phyloP scores from a whole-genome alignment of 2,329 filamentous ascomycete genomes.

The Colletotrichum caudatum region DNA sequence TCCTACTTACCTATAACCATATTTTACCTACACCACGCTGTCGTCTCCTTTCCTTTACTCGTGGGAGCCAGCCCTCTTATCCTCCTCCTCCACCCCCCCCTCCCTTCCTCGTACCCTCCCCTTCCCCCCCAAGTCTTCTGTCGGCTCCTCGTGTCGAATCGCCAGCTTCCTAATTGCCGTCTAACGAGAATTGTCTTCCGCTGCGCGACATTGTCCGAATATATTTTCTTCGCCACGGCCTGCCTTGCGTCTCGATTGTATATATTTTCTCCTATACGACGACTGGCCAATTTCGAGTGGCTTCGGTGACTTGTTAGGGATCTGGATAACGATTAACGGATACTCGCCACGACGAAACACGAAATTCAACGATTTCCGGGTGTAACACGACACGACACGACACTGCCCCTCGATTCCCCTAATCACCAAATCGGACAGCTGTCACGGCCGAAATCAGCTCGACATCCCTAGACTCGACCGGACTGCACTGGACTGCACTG shows the following conservation, averaged over 20 bases:
- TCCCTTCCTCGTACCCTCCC: background rate
- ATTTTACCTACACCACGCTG: background rate
- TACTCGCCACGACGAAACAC: background rate
- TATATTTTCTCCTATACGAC: background rate
- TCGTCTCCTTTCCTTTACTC: background rate
- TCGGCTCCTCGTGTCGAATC: slow-evolving; percentile 12
- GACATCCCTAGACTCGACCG: background rate
- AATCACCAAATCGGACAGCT: too few species aligned
- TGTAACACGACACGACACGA: background rate
- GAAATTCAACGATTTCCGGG: background rate
- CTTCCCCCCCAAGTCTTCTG: background rate
- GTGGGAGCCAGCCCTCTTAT: background rate
- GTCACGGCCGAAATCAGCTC: too few species aligned
- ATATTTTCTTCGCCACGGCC: background rate
- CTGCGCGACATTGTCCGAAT: background rate
- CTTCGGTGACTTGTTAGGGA: background rate
- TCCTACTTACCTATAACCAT: too few species aligned
- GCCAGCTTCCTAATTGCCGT: background rate
- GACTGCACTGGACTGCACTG: background rate
- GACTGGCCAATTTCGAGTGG: background rate
- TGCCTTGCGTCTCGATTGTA: background rate
- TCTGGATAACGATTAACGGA: background rate
- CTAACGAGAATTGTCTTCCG: background rate
- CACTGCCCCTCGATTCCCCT: background rate
- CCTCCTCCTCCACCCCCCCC: background rate